These are phyloP conservation scores for Chamaecyparis obtusa DNA, from an alignment of 75 land plant genomes.

Conservation along the genomic window DNA sequence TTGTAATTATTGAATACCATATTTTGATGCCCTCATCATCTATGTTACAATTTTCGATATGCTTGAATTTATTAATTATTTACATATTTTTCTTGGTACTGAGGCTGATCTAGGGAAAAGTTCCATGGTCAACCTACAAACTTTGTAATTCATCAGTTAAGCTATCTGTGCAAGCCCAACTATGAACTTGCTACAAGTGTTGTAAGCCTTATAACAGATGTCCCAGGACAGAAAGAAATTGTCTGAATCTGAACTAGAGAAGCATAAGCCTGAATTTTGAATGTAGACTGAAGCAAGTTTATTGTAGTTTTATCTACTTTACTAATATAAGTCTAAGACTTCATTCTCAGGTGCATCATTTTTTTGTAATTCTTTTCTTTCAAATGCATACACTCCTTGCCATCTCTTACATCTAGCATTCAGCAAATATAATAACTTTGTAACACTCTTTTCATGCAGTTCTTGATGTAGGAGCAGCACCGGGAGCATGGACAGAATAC, in stretches of 20 bases:
- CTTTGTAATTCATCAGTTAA: background rate
- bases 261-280: background rate
- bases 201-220: background rate
- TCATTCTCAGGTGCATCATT: background rate
- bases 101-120: background rate
- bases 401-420: background rate
- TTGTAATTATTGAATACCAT: background rate
- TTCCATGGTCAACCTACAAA: background rate
- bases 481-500: slow-evolving; percentile 28
- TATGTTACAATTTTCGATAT: background rate
- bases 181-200: background rate
- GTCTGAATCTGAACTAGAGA: background rate
- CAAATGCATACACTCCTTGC: background rate
- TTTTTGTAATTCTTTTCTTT: background rate
- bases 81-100: background rate
- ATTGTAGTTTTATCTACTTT: background rate
- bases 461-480: slow-evolving; percentile 28
- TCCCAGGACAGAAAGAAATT: background rate
- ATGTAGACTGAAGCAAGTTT: background rate
- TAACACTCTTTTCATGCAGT: slow-evolving; percentile 7
- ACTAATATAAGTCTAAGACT: background rate
- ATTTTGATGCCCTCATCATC: background rate
- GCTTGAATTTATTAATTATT: background rate
- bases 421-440: background rate
- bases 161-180: background rate